phyloP scores from a whole-genome alignment of 208 protist species.

The Leishmania tarentolae region DNA sequence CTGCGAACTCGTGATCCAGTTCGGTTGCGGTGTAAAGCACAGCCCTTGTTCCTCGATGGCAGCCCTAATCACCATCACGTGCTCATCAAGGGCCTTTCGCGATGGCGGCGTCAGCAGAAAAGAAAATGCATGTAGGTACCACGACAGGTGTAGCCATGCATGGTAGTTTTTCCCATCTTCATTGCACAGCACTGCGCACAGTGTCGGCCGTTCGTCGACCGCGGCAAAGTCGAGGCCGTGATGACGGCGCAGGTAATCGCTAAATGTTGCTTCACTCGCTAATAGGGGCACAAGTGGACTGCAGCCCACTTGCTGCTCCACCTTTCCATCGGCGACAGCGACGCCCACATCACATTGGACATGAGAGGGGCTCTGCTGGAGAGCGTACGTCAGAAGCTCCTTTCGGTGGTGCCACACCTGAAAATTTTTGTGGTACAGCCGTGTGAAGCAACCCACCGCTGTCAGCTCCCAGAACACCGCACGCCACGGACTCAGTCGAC shows the following conservation, averaged over 20 bases:
- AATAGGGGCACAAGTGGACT: neutral
- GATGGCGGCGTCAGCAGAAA: slow-evolving; percentile 60
- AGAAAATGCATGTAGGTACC: slow-evolving; percentile 65
- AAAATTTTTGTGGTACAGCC: slow-evolving; percentile 76
- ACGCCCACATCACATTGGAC: neutral
- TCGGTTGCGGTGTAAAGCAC: slow-evolving; percentile 16
- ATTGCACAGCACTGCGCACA: slow-evolving; percentile 39
- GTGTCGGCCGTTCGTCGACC: slow-evolving; percentile 64
- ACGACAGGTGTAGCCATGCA: slow-evolving; percentile 76
- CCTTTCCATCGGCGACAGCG: neutral
- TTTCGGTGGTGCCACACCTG: slow-evolving; percentile 86
- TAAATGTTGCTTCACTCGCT: slow-evolving; percentile 16
- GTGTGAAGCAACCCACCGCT: slow-evolving; percentile 40
- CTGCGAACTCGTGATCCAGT: slow-evolving; percentile 20
- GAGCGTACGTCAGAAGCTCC: slow-evolving; percentile 53
- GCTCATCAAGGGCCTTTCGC: slow-evolving; percentile 8
- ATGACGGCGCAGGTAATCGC: slow-evolving; percentile 30
- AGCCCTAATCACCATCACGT: neutral
- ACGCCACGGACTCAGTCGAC: slow-evolving; percentile 47
- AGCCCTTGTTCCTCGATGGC: neutral
- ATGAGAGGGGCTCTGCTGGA: slow-evolving; percentile 25
- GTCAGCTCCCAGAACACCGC: slow-evolving; percentile 75
- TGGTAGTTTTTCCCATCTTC: slow-evolving; percentile 86
- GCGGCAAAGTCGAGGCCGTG: slow-evolving; percentile 50
- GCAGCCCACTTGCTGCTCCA: neutral